Evolutionary conservation across 1,284 basidiomycete genomes (phyloP).

Genomic region (Fomitopsis pinicola): DNA sequence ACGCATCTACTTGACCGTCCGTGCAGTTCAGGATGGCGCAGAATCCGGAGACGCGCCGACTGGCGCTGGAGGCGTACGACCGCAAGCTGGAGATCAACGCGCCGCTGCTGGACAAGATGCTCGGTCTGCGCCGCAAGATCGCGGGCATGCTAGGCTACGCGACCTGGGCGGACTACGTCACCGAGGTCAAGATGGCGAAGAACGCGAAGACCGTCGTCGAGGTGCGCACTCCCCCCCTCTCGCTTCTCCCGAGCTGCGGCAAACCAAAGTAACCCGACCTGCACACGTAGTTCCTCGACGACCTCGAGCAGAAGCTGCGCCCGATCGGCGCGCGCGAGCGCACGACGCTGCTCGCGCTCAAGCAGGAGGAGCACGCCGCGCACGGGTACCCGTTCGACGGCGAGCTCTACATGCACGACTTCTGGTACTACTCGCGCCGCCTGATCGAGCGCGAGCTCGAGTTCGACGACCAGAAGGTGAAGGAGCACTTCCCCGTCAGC

Average conservation of each 20-base stretch:
- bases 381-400: constrained; percentile 59
- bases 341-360: constrained; percentile 62
- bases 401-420: constrained; percentile 50
- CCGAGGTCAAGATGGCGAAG: constrained; percentile 85
- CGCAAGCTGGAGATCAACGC: constrained; percentile 64
- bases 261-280: too few relatives aligned
- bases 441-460: constrained; percentile 62
- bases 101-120: constrained; percentile 59
- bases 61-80: constrained; percentile 64
- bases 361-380: constrained; percentile 63
- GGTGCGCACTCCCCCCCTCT: not conserved
- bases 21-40: constrained; percentile 73
- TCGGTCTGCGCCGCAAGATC: constrained; percentile 67
- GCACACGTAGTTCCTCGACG: constrained; percentile 54
- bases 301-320: constrained; percentile 69
- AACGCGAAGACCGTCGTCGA: constrained; percentile 30
- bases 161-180: constrained; percentile 80
- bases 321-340: constrained; percentile 69
- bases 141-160: constrained; percentile 64
- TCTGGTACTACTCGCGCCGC: constrained; percentile 67
- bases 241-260: not conserved
- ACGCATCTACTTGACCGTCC: not conserved
- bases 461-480: constrained; percentile 72
- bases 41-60: constrained; percentile 61
- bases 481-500: constrained; percentile 83